Percentiles rank a stretch among this genome's conserved stretches.
Evolutionary conservation across 164 flowering plant genomes (phyloP).

Genomic region (Kalanchoe fedtschenkoi): DNA sequence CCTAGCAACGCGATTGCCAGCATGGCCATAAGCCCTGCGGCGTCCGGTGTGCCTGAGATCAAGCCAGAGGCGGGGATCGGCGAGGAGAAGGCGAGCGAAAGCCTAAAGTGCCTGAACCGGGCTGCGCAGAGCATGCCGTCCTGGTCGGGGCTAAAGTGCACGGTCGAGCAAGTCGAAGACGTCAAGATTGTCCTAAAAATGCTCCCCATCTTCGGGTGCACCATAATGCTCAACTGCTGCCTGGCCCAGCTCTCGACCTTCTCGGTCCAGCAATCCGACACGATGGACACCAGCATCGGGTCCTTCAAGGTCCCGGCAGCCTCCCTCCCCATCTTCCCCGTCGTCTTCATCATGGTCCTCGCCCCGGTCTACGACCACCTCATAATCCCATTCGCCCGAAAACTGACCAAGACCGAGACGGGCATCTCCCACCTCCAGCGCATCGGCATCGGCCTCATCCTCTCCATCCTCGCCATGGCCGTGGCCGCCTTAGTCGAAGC

Average conservation of each 20-base stretch:
- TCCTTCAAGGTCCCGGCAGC: constrained; percentile 11
- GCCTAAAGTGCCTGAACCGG: constrained; percentile 3
- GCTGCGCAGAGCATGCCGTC: not conserved
- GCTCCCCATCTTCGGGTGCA: constrained; percentile 8
- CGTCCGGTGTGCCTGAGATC: not conserved
- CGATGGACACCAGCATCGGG: constrained; percentile 12
- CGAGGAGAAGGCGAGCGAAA: not conserved
- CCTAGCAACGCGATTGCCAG: constrained; percentile 33
- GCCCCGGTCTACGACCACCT: constrained; percentile 16
- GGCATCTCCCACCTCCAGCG: constrained; percentile 18
- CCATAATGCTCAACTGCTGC: constrained; percentile 11
- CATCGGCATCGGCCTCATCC: constrained; percentile 10
- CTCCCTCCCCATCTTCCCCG: constrained; percentile 1
- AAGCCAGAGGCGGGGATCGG: not conserved
- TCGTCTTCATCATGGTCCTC: not conserved
- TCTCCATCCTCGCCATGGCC: constrained; percentile 11
- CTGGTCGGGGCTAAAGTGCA: not conserved
- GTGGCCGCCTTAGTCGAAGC: constrained; percentile 11
- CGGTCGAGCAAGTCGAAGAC: constrained; percentile 6
- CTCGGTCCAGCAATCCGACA: constrained; percentile 9
- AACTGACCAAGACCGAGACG: constrained; percentile 7
- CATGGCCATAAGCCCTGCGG: constrained; percentile 14
- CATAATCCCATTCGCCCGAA: constrained; percentile 11
- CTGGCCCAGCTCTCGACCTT: constrained; percentile 10
- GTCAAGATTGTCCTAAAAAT: constrained; percentile 5